These are phyloP conservation scores for Podaxis carcinomalis DNA, from an alignment of 768 basidiomycete species.

Conservation along the genomic window DNA sequence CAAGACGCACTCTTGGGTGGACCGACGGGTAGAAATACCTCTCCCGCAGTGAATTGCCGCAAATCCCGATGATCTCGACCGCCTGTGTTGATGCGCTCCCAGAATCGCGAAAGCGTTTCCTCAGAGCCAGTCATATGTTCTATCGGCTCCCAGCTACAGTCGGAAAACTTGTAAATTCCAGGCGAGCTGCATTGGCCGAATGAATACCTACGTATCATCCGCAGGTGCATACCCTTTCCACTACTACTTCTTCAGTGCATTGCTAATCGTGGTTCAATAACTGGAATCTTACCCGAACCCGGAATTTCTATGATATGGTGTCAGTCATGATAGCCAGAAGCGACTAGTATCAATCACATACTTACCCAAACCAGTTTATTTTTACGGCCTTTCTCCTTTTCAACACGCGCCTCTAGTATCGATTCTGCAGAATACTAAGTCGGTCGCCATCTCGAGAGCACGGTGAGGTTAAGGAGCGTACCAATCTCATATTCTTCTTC, in stretches of 20 bases:
- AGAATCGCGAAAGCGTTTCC: conserved; percentile 48
- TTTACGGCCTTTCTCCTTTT: conserved; percentile 34
- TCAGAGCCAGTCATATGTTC: conserved; percentile 57
- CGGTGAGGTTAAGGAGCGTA: conserved; percentile 26
- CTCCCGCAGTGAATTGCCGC: conserved; percentile 46
- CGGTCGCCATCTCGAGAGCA: conserved; percentile 3
- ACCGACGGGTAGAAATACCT: conserved; percentile 50
- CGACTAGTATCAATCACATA: conserved; percentile 5
- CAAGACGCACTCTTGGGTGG: conserved; percentile 47
- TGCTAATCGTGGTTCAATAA: background rate
- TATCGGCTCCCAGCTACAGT: conserved; percentile 61
- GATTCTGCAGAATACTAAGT: conserved; percentile 35
- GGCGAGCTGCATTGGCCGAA: background rate
- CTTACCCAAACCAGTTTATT: conserved; percentile 51
- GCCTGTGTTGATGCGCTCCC: conserved; percentile 42
- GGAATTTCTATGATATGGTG: conserved; percentile 39
- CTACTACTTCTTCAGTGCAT: conserved; percentile 24
- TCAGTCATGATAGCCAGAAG: conserved; percentile 11
- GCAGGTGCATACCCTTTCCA: conserved; percentile 55
- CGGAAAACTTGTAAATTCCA: background rate
- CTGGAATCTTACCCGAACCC: conserved; percentile 46
- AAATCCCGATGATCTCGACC: conserved; percentile 48
- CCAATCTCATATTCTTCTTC: conserved; percentile 66
- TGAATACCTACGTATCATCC: conserved; percentile 56
- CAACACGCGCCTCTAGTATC: conserved; percentile 48